A percentile compares a stretch with the other conserved stretches of the same genome.
Conservation (phyloP, 2,329 filamentous ascomycete genomes). For the Dactylonectria macrodidyma region DNA sequence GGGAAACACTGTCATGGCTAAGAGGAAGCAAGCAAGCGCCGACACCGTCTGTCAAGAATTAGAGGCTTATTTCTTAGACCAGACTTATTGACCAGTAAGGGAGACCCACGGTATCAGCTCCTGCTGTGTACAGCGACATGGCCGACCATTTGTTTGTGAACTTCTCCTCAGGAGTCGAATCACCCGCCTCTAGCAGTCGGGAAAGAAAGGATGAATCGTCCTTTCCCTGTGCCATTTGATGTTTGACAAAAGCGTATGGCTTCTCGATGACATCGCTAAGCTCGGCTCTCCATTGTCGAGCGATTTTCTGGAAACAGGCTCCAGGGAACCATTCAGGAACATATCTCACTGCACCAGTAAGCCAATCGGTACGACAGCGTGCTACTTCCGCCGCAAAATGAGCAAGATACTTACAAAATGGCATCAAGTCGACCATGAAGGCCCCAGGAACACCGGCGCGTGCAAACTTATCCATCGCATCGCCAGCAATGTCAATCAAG, state of each 20-base stretch:
- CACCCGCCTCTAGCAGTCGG: slow-evolving; percentile 24
- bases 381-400: neutral
- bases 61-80: neutral
- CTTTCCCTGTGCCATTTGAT: slow-evolving; percentile 28
- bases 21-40: slow-evolving; percentile 33
- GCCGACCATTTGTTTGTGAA: slow-evolving; percentile 41
- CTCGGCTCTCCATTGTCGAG: slow-evolving; percentile 28
- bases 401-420: slow-evolving; percentile 28
- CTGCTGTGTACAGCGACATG: slow-evolving; percentile 36
- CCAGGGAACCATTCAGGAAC: slow-evolving; percentile 39
- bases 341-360: slow-evolving; percentile 25
- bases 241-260: slow-evolving; percentile 36
- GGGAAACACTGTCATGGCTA: slow-evolving; percentile 35
- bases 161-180: slow-evolving; percentile 27
- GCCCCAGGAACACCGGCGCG: slow-evolving; percentile 32
- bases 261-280: slow-evolving; percentile 25
- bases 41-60: slow-evolving; percentile 32
- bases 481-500: slow-evolving; percentile 34
- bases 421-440: slow-evolving; percentile 39
- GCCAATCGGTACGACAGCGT: neutral
- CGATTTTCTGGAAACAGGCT: slow-evolving; percentile 29
- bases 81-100: neutral
- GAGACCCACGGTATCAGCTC: slow-evolving; percentile 40
- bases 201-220: slow-evolving; percentile 31
- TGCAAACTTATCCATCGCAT: slow-evolving; percentile 37